Base-by-base conservation (phyloP, 371 early-diverging fungal species). In the Mucor sp. region DNA sequence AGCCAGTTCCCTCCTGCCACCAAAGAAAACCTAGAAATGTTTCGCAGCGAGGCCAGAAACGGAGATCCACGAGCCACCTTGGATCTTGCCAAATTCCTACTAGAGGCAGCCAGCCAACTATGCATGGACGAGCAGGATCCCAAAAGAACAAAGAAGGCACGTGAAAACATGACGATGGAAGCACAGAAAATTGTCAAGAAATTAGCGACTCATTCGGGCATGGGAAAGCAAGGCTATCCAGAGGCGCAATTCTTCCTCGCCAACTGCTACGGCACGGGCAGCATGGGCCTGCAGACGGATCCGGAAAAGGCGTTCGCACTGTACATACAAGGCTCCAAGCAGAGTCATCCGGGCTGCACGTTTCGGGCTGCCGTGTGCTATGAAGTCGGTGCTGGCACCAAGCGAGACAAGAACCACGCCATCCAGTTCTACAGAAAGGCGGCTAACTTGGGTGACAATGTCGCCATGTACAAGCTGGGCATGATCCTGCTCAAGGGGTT, bases 401-500 rank as follows among this genome's bases (percentile, higher is more conserved):
- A 94, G 64, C 81, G 91, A 5, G 97, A 99, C 72, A 84, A 88
- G 23, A 78, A 79, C 11, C 90, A 95, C 28, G 92, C 98, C 0
- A 86, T 97, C 21, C 93, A 94, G 67, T 96, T 93, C 72, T 99
- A 93, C 76, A 89, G 95, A 72, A 97, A 97, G 78, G 94, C 97
- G 0, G 98, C 99, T 9, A 90, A 93, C 39, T 78, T 95, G 62
- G 94, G 97, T n/a, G 96, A 98, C 68, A 90, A 93, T 17, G 88
- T 91, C 0, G 97, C 97, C 35, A 97, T 99, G 97, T 97, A 95
- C 86, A 97, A 97, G 79, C 80, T 97, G 30, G 98, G 96, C 11
- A 87, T 95, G 85, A 84, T 93, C 17, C 69, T 95, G 58, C 69
- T 96, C 69, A 91, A 93, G 71, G 97, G 96, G 1, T 67, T 86